These are phyloP conservation scores for Blastobotrys malaysiensis DNA, from an alignment of 1,139 yeast genomes.

Conservation along the genomic window DNA sequence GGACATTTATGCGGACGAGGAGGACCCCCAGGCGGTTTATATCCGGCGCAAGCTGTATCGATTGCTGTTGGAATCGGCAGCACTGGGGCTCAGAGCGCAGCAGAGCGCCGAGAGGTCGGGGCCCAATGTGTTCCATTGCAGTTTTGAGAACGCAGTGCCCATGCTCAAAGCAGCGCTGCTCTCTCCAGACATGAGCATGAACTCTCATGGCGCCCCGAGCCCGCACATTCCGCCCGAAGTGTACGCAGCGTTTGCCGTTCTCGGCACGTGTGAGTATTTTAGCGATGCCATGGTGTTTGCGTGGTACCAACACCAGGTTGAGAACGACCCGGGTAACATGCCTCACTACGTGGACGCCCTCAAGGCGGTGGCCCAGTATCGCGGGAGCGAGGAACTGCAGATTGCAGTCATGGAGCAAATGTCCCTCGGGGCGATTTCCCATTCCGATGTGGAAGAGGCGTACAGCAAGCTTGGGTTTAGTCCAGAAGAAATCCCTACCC, in stretches of 20 bases:
- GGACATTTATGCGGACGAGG: constrained; percentile 36
- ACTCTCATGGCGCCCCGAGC: not conserved
- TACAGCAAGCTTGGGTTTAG: constrained; percentile 51
- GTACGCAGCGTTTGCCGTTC: constrained; percentile 34
- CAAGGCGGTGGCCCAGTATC: constrained; percentile 41
- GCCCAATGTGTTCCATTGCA: constrained; percentile 13
- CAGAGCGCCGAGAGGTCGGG: not conserved
- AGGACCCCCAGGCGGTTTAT: constrained; percentile 13
- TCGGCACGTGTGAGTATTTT: constrained; percentile 58
- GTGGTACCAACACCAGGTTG: constrained; percentile 53
- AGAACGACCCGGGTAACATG: constrained; percentile 48
- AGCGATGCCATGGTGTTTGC: constrained; percentile 55
- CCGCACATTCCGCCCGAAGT: constrained; percentile 1
- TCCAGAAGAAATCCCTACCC: constrained; percentile 15
- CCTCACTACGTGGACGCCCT: constrained; percentile 70
- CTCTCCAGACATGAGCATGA: not conserved
- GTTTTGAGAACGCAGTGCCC: constrained; percentile 14
- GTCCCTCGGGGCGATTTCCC: constrained; percentile 58
- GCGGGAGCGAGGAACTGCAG: constrained; percentile 44
- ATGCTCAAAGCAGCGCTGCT: constrained; percentile 2
- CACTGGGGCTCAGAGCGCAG: constrained; percentile 14
- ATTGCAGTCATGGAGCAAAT: constrained; percentile 49
- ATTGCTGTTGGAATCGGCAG: constrained; percentile 20
- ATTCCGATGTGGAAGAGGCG: constrained; percentile 52
- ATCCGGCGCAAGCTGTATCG: constrained; percentile 18